A percentile compares a stretch with the other conserved stretches of the same genome.
Conservation (phyloP, 2,329 filamentous ascomycete genomes). For the Eutypa lata region DNA sequence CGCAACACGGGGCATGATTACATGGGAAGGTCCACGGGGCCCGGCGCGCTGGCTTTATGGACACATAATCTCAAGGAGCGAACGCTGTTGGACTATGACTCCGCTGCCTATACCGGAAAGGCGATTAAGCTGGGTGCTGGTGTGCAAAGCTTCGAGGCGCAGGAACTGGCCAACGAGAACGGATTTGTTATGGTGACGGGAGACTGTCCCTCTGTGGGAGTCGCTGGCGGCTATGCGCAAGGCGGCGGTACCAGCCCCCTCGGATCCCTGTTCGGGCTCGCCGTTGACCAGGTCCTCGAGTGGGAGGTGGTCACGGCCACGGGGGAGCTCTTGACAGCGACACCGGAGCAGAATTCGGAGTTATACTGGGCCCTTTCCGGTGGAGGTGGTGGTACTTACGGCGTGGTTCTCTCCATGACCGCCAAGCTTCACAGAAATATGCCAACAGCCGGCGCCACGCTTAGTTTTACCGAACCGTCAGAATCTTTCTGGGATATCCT, state of each 20-base stretch:
- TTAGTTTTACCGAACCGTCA: conserved; percentile 35
- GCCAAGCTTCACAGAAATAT: conserved; percentile 46
- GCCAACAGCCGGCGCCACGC: conserved; percentile 39
- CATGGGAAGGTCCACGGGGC: conserved; percentile 51
- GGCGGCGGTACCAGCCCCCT: conserved; percentile 59
- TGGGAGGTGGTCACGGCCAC: conserved; percentile 53
- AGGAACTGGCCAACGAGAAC: conserved; percentile 31
- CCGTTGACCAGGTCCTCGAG: conserved; percentile 56
- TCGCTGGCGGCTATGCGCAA: conserved; percentile 58
- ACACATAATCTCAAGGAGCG: conserved; percentile 44
- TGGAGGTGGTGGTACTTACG: conserved; percentile 59
- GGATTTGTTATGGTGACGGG: conserved; percentile 45
- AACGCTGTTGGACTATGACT: conserved; percentile 19
- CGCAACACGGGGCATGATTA: conserved; percentile 50
- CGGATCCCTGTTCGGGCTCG: conserved; percentile 53
- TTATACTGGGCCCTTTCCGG: conserved; percentile 63
- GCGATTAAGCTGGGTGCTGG: conserved; percentile 50
- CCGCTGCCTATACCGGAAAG: conserved; percentile 40
- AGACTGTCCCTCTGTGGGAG: conserved; percentile 51
- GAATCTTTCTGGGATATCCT: conserved; percentile 3
- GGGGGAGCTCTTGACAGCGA: conserved; percentile 47
- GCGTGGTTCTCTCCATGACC: conserved; percentile 53
- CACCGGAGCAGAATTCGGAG: conserved; percentile 45
- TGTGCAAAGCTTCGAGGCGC: conserved; percentile 41
- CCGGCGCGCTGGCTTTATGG: conserved; percentile 46